Evolutionary conservation across 768 basidiomycete genomes (phyloP), one percentile per base, ranked within the genome.

Genomic region (Lactarius tabidus): DNA sequence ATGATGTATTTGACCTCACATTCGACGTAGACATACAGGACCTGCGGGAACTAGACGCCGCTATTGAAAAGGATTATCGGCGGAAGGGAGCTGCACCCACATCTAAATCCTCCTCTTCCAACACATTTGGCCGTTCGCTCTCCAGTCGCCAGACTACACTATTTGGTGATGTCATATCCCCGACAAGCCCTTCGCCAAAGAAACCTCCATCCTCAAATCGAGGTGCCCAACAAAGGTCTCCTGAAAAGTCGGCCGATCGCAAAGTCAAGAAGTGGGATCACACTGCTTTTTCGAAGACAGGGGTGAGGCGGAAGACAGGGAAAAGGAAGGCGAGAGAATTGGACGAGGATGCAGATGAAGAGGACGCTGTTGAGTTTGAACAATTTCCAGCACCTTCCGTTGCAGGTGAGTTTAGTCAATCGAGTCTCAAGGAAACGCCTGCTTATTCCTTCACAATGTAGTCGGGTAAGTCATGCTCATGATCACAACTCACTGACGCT

Each of bases 181-280:
- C 62, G 28, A 77, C 7, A 54, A 72, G 0, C 68, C 77, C 15
- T 70, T 80, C 23, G 57, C 72, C 17, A 77, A 72, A 68, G n/a
- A 33, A 41, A 41, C 56, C 58, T 8, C 14, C 51, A 23, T 43
- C 58, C 2, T 64, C 67, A 1, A 53, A 55, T 28, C 36, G 56
- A 33, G 18, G 28, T 14, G 35, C 35, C 33, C 67, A 64, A 7
- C 66, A 59, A 38, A 67, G 56, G 31, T 68, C 67, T 9, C 56
- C 63, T 17, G 43, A 23, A 23, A 60, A 84, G 10, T 80, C 82
- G 56, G 84, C 84, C 63, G 79, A 84, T 6, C 80, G 80, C 23
- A 87, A 89, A 74, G 85, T 82, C 1, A 98, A 96, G 78, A 79
- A 81, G 55, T 99, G 97, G 97, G 94, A 98, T 72, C 88, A 92